These are phyloP conservation scores for Colletotrichum ledebouriae DNA, from an alignment of 2,329 filamentous ascomycete species.

Conservation along the genomic window DNA sequence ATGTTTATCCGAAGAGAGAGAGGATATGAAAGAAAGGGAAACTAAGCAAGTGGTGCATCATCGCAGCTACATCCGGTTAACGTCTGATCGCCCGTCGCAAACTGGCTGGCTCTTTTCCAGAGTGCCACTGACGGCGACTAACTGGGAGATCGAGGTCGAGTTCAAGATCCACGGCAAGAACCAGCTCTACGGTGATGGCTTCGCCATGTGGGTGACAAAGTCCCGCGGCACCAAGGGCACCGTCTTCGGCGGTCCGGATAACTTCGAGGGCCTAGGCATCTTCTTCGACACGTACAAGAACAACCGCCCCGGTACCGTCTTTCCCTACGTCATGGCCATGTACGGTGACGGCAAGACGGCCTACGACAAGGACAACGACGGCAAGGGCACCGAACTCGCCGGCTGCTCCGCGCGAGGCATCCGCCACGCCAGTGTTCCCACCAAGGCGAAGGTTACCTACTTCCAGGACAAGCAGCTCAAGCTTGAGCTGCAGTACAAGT, in stretches of 20 bases:
- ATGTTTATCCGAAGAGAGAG: not conserved
- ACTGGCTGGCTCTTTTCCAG: conserved; percentile 94
- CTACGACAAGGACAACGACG: conserved; percentile 95
- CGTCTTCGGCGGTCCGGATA: conserved; percentile 90
- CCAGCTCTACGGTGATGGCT: conserved; percentile 93
- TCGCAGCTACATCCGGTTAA: conserved; percentile 88
- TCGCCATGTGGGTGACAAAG: conserved; percentile 98
- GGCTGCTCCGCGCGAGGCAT: conserved; percentile 96
- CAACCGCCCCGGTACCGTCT: conserved; percentile 93
- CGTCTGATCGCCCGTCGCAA: conserved; percentile 90
- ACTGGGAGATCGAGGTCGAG: conserved; percentile 98
- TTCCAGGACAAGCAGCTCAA: conserved; percentile 95
- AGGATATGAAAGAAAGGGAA: not conserved
- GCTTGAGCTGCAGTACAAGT: conserved; percentile 95
- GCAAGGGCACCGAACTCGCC: conserved; percentile 91
- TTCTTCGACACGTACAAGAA: conserved; percentile 99
- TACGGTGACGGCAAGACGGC: conserved; percentile 88
- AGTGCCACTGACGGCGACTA: conserved; percentile 94
- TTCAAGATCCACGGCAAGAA: conserved; percentile 93
- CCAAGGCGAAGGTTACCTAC: conserved; percentile 91
- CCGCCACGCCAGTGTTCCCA: conserved; percentile 82
- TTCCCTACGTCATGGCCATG: conserved; percentile 99
- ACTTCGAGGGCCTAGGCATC: conserved; percentile 93
- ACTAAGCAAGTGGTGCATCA: conserved; percentile 44
- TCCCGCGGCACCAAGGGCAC: conserved; percentile 83